Evolutionary conservation across 768 basidiomycete species (phyloP).

Genomic region (Boletellus emodensis): DNA sequence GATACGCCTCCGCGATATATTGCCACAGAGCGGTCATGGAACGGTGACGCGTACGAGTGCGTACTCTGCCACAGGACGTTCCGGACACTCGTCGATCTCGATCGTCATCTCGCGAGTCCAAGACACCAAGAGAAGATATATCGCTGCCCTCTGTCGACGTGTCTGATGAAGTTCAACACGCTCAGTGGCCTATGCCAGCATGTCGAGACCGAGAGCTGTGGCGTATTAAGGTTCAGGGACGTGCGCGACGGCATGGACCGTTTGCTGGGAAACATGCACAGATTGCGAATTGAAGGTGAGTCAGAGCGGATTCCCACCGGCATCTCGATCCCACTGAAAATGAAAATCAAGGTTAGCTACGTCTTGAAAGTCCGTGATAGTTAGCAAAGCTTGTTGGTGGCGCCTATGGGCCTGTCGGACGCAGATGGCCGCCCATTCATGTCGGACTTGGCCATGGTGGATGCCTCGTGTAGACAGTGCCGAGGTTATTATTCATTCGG

Average conservation of each 20-base stretch:
- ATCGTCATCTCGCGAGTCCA: constrained; percentile 64
- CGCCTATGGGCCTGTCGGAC: not conserved
- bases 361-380: constrained; percentile 26
- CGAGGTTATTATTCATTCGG: not conserved
- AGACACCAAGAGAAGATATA: constrained; percentile 51
- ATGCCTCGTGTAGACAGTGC: constrained; percentile 11
- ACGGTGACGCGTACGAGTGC: constrained; percentile 52
- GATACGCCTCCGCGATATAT: not conserved
- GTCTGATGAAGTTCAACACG: constrained; percentile 41
- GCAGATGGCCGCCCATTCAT: constrained; percentile 23
- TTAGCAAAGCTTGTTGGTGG: constrained; percentile 18
- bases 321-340: constrained; percentile 3
- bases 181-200: constrained; percentile 60
- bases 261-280: constrained; percentile 21
- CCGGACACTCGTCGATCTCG: constrained; percentile 41
- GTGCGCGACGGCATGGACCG: constrained; percentile 39
- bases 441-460: constrained; percentile 1
- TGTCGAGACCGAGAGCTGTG: constrained; percentile 61
- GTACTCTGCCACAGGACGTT: constrained; percentile 53
- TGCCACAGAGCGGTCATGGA: constrained; percentile 41
- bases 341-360: constrained; percentile 15
- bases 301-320: not conserved
- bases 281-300: constrained; percentile 16
- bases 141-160: constrained; percentile 48
- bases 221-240: constrained; percentile 44